These are phyloP conservation scores for Gastrolobium villosum DNA, from an alignment of 306 rosid species.

Conservation along the genomic window DNA sequence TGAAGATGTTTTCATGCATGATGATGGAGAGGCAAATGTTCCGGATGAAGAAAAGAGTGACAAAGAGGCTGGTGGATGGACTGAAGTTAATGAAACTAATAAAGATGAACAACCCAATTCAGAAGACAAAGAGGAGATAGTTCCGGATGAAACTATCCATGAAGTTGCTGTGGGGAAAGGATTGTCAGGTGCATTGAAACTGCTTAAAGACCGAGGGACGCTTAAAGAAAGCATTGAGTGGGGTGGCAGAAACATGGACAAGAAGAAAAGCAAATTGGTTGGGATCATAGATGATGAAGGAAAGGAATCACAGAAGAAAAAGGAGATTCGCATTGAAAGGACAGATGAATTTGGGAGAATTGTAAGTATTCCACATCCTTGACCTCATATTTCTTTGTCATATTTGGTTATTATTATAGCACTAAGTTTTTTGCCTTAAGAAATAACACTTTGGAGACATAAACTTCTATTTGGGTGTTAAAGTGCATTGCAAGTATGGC, in stretches of 20 bases:
- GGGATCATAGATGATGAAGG: constrained; percentile 79
- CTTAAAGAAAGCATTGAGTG: constrained; percentile 92
- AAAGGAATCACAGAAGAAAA: constrained; percentile 69
- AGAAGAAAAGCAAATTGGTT: constrained; percentile 93
- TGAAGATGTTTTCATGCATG: constrained; percentile 91
- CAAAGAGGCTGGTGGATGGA: constrained; percentile 80
- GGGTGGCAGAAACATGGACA: constrained; percentile 99
- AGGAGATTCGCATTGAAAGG: constrained; percentile 93
- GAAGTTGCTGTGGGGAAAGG: constrained; percentile 95
- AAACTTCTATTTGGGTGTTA: background rate
- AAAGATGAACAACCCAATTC: constrained; percentile 60
- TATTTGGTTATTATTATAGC: constrained; percentile 15
- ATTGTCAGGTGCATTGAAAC: constrained; percentile 82
- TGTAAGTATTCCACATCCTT: constrained; percentile 64
- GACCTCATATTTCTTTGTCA: background rate
- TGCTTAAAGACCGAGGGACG: constrained; percentile 92
- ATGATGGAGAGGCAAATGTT: constrained; percentile 69
- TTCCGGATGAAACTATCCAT: constrained; percentile 90
- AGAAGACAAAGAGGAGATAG: constrained; percentile 69
- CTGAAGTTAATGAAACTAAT: constrained; percentile 75
- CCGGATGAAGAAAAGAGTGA: constrained; percentile 62
- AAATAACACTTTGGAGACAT: background rate
- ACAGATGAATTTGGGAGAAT: constrained; percentile 94
- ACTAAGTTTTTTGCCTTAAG: constrained; percentile 21
- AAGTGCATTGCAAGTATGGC: no score